Conservation (phyloP, 2,329 filamentous ascomycete species). For the Paecilomyces formosus region DNA sequence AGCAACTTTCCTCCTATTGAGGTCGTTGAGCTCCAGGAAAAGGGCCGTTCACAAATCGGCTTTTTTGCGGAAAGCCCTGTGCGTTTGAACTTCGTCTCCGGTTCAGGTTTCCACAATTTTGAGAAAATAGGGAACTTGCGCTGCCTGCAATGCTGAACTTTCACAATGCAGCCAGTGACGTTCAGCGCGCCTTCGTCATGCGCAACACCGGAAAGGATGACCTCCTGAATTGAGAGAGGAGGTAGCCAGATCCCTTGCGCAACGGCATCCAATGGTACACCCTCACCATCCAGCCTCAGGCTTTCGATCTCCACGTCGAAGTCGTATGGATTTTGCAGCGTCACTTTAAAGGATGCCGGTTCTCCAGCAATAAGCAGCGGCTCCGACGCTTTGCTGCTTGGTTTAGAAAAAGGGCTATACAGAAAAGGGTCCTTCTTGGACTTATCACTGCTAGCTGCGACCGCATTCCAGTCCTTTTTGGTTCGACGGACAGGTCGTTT, state of each 20-base stretch:
- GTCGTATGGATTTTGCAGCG: slow-evolving; percentile 89
- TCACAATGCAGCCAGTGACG: slow-evolving; percentile 71
- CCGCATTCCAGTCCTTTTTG: slow-evolving; percentile 43
- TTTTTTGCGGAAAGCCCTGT: slow-evolving; percentile 59
- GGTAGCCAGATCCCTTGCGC: slow-evolving; percentile 63
- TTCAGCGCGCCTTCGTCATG: slow-evolving; percentile 59
- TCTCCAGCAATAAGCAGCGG: slow-evolving; percentile 73
- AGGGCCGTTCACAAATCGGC: slow-evolving; percentile 37
- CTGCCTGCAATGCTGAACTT: slow-evolving; percentile 73
- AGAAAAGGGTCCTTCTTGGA: slow-evolving; percentile 70
- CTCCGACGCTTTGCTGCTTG: slow-evolving; percentile 51
- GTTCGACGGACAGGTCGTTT: slow-evolving; percentile 60
- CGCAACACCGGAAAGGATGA: slow-evolving; percentile 64
- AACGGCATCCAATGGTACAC: slow-evolving; percentile 61
- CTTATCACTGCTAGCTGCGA: slow-evolving; percentile 30
- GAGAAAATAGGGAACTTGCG: slow-evolving; percentile 78
- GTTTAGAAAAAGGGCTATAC: slow-evolving; percentile 84
- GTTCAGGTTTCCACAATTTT: slow-evolving; percentile 64
- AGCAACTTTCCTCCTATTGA: slow-evolving; percentile 27
- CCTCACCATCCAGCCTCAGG: slow-evolving; percentile 66
- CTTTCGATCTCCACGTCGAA: slow-evolving; percentile 85
- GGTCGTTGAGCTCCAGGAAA: slow-evolving; percentile 37
- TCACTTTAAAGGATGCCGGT: slow-evolving; percentile 67
- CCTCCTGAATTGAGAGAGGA: slow-evolving; percentile 73
- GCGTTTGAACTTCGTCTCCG: slow-evolving; percentile 66